Base-by-base conservation (phyloP, 2,329 filamentous ascomycete species). In the Pseudophaeomoniella oleicola region DNA sequence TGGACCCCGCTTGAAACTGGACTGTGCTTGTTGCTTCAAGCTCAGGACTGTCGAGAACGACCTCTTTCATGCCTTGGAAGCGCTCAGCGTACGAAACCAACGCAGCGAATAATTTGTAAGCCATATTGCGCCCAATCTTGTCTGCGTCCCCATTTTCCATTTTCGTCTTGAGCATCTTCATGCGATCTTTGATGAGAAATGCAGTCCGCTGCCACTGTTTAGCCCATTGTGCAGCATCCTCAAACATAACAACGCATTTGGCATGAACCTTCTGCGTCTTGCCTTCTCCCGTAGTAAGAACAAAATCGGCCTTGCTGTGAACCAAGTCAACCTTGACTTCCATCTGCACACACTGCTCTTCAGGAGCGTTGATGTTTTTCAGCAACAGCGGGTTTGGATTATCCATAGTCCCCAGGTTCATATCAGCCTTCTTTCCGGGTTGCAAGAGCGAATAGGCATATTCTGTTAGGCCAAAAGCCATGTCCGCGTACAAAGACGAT, bases 391-490 rank as follows among this genome's bases (percentile, higher is more conserved):
- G 44, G 11, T 40, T 42, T n/a, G 44, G 46, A 31, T 48, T 48
- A 34, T 50, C 47, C 47, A 50, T 50, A 16, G 38, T 33, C 14
- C 44, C 44, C 34, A 50, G 46, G 39, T 50, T 50, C 41, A 47
- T 47, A 34, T 44, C 34, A 10, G 44, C 43, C 31, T 50, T 48
- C 37, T 48, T 36, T 30, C 46, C 46, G 2, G 47, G 47, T 30
- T 38, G 42, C 27, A 50, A 19, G 14, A 47, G 30, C 16, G 43
- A 43, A 13, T 48, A 46, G 36, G 45, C 46, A 35, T 83, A 81
- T 50, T 80, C 71, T 45, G 71, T 71, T 32, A 78, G 57, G 2
- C 76, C 81, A 54, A 72, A 67, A 6, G 71, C 72, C 56, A 79
- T 77, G 42, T 81, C 76, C 10, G 71, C 73, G 41, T 78, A 72